phyloP scores from a whole-genome alignment of 2,329 filamentous ascomycete genomes.

The Exophiala bonariae region DNA sequence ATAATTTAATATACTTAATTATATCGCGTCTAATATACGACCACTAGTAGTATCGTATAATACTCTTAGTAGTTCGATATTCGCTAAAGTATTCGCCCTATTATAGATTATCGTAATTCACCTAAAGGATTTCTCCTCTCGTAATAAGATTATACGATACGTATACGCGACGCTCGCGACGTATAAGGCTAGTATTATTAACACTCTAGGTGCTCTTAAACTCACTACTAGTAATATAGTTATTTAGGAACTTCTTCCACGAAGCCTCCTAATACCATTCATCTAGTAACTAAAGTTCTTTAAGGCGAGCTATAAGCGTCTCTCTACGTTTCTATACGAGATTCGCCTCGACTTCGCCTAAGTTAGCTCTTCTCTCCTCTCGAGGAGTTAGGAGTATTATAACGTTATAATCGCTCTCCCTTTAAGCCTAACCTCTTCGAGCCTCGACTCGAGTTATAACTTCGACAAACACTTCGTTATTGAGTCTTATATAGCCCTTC shows the following conservation, averaged over 20 bases:
- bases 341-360: slow-evolving; percentile 3
- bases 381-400: neutral
- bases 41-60: slow-evolving; percentile 9
- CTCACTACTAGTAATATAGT: neutral
- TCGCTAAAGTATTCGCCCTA: slow-evolving; percentile 6
- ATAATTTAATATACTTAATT: slow-evolving; percentile 6
- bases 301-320: neutral
- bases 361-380: neutral
- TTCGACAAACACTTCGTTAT: slow-evolving; percentile 1
- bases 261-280: neutral
- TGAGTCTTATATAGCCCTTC: neutral
- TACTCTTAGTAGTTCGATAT: slow-evolving; percentile 1
- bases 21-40: slow-evolving; percentile 6
- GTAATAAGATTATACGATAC: slow-evolving; percentile 1
- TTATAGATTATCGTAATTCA: slow-evolving; percentile 11
- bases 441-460: neutral
- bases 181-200: slow-evolving; percentile 4
- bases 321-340: neutral
- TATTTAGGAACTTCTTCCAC: neutral
- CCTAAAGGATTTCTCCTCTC: slow-evolving; percentile 4
- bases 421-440: neutral
- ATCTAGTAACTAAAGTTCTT: slow-evolving; percentile 2
- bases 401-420: slow-evolving; percentile 3
- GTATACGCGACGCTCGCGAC: slow-evolving; percentile 3
- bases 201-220: slow-evolving; percentile 4